A percentile compares a stretch with the other conserved stretches of the same genome.
phyloP scores from a whole-genome alignment of 768 basidiomycete genomes.

The Psilocybe subaeruginosa region DNA sequence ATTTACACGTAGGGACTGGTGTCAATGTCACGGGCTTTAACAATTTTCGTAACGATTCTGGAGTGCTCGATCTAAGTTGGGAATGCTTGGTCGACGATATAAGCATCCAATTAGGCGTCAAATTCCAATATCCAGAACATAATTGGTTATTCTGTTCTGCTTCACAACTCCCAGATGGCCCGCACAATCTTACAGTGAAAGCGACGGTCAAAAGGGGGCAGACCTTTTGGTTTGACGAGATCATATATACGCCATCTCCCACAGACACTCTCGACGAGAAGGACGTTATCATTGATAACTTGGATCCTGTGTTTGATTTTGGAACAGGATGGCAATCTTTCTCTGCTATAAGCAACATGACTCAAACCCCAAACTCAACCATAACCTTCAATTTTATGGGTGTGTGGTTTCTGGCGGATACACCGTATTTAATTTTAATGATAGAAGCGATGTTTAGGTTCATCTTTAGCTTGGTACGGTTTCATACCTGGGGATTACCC shows the following conservation, averaged over 20 bases:
- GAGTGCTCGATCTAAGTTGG: conserved; percentile 25
- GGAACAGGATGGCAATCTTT: conserved; percentile 25
- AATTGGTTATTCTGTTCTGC: conserved; percentile 27
- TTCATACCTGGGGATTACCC: conserved; percentile 24
- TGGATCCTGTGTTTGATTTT: conserved; percentile 24
- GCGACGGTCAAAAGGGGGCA: conserved; percentile 19
- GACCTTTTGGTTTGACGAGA: conserved; percentile 32
- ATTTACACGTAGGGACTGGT: conserved; percentile 12
- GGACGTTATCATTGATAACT: conserved; percentile 20
- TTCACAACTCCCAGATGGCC: conserved; percentile 22
- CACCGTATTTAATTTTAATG: neutral
- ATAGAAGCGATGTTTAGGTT: conserved; percentile 14
- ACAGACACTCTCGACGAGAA: conserved; percentile 19
- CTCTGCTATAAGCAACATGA: conserved; percentile 22
- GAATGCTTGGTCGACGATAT: conserved; percentile 27
- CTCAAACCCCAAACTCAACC: conserved; percentile 14
- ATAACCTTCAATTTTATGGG: conserved; percentile 27
- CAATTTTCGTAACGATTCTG: conserved; percentile 18
- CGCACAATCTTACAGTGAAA: conserved; percentile 27
- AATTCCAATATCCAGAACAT: conserved; percentile 25
- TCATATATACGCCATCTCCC: conserved; percentile 28
- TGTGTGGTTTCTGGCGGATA: conserved; percentile 5
- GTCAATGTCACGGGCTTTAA: conserved; percentile 21
- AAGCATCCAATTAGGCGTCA: conserved; percentile 18
- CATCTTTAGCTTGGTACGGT: conserved; percentile 17